Conservation (phyloP, 23 red algal genomes). For the Cyanidium caldarium region DNA sequence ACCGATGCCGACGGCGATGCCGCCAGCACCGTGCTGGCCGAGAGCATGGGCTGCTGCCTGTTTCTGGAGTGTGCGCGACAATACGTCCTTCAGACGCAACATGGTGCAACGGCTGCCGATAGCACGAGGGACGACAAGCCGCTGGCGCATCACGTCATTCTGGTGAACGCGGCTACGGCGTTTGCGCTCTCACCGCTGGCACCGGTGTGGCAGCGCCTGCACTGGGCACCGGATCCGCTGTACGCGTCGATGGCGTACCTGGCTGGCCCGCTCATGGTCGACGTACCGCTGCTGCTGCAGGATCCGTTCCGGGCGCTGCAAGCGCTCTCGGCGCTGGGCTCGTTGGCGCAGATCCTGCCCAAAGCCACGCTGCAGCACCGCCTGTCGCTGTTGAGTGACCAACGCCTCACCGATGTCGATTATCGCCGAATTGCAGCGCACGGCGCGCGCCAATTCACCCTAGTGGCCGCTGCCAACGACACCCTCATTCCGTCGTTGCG, state of each 20-base stretch:
- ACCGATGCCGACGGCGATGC: background rate
- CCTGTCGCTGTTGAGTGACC: conserved; percentile 1
- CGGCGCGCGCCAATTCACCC: background rate
- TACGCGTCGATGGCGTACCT: background rate
- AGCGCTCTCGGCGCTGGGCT: background rate
- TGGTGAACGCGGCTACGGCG: conserved; percentile 13
- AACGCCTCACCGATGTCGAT: background rate
- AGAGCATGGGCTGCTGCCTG: conserved; percentile 22
- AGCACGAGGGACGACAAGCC: too few species aligned
- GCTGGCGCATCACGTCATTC: background rate
- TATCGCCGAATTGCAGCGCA: background rate
- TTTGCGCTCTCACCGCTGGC: background rate
- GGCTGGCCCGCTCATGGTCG: conserved; percentile 5
- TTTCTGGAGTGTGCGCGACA: background rate
- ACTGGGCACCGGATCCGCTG: background rate
- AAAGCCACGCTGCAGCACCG: conserved; percentile 6
- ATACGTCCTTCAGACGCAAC: too few species aligned
- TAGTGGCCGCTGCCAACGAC: conserved; percentile 11
- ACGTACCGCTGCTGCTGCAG: background rate
- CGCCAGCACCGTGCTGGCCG: background rate
- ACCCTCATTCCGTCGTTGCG: conserved; percentile 5
- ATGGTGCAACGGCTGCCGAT: too few species aligned
- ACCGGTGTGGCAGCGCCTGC: background rate
- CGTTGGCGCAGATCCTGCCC: conserved; percentile 8
- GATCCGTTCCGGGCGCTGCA: background rate